These are phyloP conservation scores for Escallonia rubra DNA, from an alignment of 129 eudicot species.

Conservation along the genomic window DNA sequence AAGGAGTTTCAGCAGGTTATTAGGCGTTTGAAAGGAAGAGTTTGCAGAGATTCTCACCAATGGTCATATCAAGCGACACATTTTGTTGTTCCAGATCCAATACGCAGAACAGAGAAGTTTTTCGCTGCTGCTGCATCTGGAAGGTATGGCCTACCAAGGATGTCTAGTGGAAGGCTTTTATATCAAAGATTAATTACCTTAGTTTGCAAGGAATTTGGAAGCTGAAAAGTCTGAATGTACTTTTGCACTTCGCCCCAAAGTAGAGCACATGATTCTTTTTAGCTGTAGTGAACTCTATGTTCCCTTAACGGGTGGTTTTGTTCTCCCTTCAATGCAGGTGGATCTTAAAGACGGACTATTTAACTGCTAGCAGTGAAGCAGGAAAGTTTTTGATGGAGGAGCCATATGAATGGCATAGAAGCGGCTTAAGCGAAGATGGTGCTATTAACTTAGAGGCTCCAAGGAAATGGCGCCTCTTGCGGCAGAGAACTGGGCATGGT, in stretches of 20 bases:
- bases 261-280: no score
- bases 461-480: constrained; percentile 88
- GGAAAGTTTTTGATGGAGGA: constrained; percentile 76
- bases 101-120: constrained; percentile 81
- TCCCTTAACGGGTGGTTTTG: background rate
- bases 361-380: constrained; percentile 71
- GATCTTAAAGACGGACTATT: constrained; percentile 87
- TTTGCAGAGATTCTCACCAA: constrained; percentile 83
- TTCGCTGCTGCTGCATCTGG: constrained; percentile 99
- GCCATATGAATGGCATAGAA: constrained; percentile 91
- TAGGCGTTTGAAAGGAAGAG: constrained; percentile 58
- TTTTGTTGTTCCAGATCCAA: constrained; percentile 83
- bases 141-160: constrained; percentile 34
- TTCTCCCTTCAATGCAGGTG: constrained; percentile 50
- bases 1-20: constrained; percentile 80
- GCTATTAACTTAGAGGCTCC: constrained; percentile 87
- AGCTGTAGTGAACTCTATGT: no score
- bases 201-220: no score
- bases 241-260: no score
- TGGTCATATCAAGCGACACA: constrained; percentile 99
- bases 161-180: background rate
- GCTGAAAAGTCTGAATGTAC: no score
- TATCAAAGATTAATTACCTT: no score
- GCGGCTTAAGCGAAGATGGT: constrained; percentile 72
- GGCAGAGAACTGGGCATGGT: constrained; percentile 88